These are phyloP conservation scores for Hemisphaericaspora subhashii DNA, from an alignment of 1,139 yeast species.

Conservation along the genomic window DNA sequence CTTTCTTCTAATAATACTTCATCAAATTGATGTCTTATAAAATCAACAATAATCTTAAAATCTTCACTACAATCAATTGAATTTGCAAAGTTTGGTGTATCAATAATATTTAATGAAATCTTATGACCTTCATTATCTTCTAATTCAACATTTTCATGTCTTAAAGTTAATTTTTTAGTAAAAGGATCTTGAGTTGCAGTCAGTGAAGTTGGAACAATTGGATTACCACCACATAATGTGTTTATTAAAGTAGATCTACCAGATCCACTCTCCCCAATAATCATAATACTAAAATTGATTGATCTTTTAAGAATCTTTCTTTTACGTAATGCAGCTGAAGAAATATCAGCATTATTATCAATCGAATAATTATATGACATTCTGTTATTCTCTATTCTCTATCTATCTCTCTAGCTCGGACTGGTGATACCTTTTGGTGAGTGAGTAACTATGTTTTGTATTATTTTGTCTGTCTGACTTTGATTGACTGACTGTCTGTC, in stretches of 20 bases:
- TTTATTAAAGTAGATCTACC: slow-evolving; percentile 66
- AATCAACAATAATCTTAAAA: slow-evolving; percentile 47
- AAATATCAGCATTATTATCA: slow-evolving; percentile 13
- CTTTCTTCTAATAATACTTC: slow-evolving; percentile 51
- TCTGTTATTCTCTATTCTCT: too few species aligned
- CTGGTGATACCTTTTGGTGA: too few species aligned
- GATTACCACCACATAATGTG: slow-evolving; percentile 79
- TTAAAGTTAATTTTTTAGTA: slow-evolving; percentile 40
- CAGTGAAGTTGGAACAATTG: slow-evolving; percentile 46
- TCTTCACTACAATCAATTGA: slow-evolving; percentile 51
- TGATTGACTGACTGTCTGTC: neutral
- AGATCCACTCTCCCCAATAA: slow-evolving; percentile 59
- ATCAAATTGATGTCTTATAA: slow-evolving; percentile 51
- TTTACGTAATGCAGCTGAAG: slow-evolving; percentile 50
- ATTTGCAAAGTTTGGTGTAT: slow-evolving; percentile 82
- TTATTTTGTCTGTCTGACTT: neutral
- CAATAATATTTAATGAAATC: slow-evolving; percentile 47
- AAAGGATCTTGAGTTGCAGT: slow-evolving; percentile 46
- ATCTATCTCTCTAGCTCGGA: too few species aligned
- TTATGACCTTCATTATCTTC: slow-evolving; percentile 54
- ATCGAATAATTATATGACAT: slow-evolving; percentile 12
- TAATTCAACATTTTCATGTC: slow-evolving; percentile 51
- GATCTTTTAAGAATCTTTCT: slow-evolving; percentile 58
- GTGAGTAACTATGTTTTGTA: too few species aligned
- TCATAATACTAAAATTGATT: slow-evolving; percentile 55